Evolutionary conservation across 139 green algal species (phyloP), one percentile per base, ranked within the genome.

Genomic region (Deuterostichococcus epilithicus): DNA sequence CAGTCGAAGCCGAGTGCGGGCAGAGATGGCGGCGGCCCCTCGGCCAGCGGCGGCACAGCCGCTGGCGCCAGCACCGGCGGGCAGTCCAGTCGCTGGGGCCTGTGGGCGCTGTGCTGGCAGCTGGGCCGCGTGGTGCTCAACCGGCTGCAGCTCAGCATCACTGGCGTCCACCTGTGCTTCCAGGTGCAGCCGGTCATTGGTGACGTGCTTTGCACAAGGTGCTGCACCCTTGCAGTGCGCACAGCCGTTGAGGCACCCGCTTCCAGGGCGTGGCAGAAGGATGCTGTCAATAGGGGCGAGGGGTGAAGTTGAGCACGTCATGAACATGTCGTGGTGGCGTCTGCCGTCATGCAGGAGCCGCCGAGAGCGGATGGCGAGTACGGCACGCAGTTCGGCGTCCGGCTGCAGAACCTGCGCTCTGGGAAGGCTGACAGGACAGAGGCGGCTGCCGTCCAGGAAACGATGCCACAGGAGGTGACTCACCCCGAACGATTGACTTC

Each of bases 81-180:
- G 18, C 20, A 25, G 52, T 25, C 52, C 3, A 63, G 28, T 63
- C 52, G 52, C 68, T 72, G 75, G 34, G 79, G 81, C 58, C 44
- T 86, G 3, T 88, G 80, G 68, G 73, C 78, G 0, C 70, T 93
- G 22, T 13, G 92, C 39, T 78, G 90, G 36, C 84, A 88, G 47
- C 66, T 91, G 15, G 59, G 83, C 37, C 80, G 79, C 33, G 85
- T 91, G 47, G 52, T 95, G 71, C 73, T 94, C 22, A 91, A 91
- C 70, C 79, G 87, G 2, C 77, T 96, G 69, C 91, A 92, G 80
- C 76, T 97, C 26, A 83, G 45, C 30, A 80, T 97, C n/a, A 79
- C 33, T 26, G 88, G 86, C 59, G 82, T 96, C 58, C 86, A 92
- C 74, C 67, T 95, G 10, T 74, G 76, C 36, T 91, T 95, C 69